A percentile compares a stretch with the other conserved stretches of the same genome.
Conservation (phyloP, 2,329 filamentous ascomycete species). For the Diaporthe destruens region DNA sequence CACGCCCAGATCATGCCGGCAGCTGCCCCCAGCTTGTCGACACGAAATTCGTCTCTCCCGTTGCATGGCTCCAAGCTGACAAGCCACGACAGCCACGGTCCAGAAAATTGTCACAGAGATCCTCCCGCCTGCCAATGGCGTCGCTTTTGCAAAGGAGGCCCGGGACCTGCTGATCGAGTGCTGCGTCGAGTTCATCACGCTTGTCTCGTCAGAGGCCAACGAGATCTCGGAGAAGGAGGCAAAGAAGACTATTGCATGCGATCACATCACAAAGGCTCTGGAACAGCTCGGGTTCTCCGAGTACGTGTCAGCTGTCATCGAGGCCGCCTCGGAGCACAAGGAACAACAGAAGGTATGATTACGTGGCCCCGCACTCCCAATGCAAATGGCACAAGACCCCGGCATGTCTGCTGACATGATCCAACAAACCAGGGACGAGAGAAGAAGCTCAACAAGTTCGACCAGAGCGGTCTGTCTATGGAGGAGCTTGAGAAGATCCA, state of each 20-base stretch:
- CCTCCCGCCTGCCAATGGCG: slow-evolving; percentile 78
- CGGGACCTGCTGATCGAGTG: slow-evolving; percentile 97
- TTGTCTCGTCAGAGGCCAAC: slow-evolving; percentile 98
- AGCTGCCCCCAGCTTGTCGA: background rate
- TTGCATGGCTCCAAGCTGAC: slow-evolving; percentile 4
- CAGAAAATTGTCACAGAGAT: slow-evolving; percentile 95
- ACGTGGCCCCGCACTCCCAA: background rate
- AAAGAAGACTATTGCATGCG: slow-evolving; percentile 98
- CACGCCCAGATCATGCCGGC: background rate
- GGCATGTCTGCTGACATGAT: slow-evolving; percentile 46
- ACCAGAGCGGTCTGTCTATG: slow-evolving; percentile 90
- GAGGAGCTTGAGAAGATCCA: slow-evolving; percentile 92
- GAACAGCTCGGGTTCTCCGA: slow-evolving; percentile 93
- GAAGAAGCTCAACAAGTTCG: slow-evolving; percentile 97
- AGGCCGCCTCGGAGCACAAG: slow-evolving; percentile 91
- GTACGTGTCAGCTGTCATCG: slow-evolving; percentile 88
- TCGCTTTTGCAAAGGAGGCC: slow-evolving; percentile 94
- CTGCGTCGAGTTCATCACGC: slow-evolving; percentile 98
- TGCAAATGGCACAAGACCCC: background rate
- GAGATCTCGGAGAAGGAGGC: slow-evolving; percentile 99
- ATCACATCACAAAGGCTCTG: slow-evolving; percentile 95
- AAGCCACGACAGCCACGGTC: slow-evolving; percentile 67
- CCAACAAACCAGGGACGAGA: slow-evolving; percentile 78
- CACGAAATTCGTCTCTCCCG: background rate
- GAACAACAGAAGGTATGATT: slow-evolving; percentile 84